Evolutionary conservation across 805 yeast genomes (phyloP).

Genomic region (Zygotorulaspora sp.): DNA sequence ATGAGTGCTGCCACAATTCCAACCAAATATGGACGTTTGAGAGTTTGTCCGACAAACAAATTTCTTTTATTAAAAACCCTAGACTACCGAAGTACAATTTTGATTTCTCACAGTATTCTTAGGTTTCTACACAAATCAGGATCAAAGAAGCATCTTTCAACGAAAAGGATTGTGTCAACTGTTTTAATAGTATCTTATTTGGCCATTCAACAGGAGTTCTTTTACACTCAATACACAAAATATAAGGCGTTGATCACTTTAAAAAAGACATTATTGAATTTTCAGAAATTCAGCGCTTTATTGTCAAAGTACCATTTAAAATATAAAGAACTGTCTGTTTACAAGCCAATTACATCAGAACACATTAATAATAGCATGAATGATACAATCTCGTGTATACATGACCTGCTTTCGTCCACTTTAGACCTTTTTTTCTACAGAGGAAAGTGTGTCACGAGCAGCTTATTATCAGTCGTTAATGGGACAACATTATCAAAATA

Average conservation of each 20-base stretch:
- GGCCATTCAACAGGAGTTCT: conserved; percentile 24
- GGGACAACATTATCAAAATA: conserved; percentile 39
- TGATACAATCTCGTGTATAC: conserved; percentile 15
- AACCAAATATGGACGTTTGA: conserved; percentile 24
- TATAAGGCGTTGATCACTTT: conserved; percentile 18
- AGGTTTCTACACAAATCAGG: conserved; percentile 5
- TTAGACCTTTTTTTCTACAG: conserved; percentile 30
- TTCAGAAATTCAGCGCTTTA: conserved; percentile 26
- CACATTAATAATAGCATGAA: neutral
- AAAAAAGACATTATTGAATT: conserved; percentile 12
- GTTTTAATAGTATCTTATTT: conserved; percentile 19
- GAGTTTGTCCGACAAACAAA: conserved; percentile 4
- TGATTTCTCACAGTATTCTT: conserved; percentile 4
- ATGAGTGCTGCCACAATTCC: conserved; percentile 12
- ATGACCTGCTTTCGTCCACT: conserved; percentile 35
- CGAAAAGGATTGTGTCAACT: conserved; percentile 9
- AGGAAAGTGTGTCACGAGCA: conserved; percentile 25
- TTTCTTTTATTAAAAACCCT: conserved; percentile 9
- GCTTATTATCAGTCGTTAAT: conserved; percentile 31
- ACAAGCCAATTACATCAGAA: conserved; percentile 17
- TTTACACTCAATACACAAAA: conserved; percentile 18
- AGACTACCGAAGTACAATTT: conserved; percentile 8
- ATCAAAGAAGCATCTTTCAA: neutral
- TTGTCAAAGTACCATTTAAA: conserved; percentile 27
- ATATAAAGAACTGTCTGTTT: conserved; percentile 32